Base-by-base conservation (phyloP, 2,329 filamentous ascomycete genomes). In the Juglanconis oblonga region DNA sequence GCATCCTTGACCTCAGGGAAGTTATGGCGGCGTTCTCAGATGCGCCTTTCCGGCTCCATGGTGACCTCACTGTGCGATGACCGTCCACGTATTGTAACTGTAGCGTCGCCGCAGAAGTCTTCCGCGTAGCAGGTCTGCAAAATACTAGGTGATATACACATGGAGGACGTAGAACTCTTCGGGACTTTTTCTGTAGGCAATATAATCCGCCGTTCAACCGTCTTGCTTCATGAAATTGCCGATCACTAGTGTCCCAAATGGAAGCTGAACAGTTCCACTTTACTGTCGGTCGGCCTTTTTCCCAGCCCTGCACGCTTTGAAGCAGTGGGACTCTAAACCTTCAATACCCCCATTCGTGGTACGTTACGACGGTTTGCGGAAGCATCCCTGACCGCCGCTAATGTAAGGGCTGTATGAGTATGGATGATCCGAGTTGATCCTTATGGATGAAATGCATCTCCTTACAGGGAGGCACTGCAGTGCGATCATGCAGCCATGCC, bases 301-400 rank as follows among this genome's bases (percentile, higher is more conserved):
- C 48, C 42, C 51, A 38, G 45, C 45, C 17, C 17, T 24, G 44
- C 57, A 59, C 40, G 35, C 49, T 50, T 45, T 51, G 42, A 55
- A 55, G 33, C 31, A 49, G 44, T 29, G 44, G 17, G 8, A 7
- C n/a, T 17, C 8, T 17, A 29, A 29, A 29, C 44, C 44, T 45
- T 45, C 17, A 4, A 45, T 29, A 7, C n/a, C 44, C 14, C 44
- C 44, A 45, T 5, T 45, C 2, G 2, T 14, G 11, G 38, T 42
- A 42, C 10, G 10, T 7, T 42, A 10, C 38, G 17, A 24, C 44
- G 14, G 44, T 32, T 36, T 52, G 57, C 47, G 57, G 57, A 44
- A 55, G 36, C 14, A 32, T 51, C 11, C 17, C 42, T 32, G 11
- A 24, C 35, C 45, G 14, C 45, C 53, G 45, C 57, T 53, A 45